Evolutionary conservation across 179 eudicot genomes (phyloP).

Genomic region (Silene vulgaris): DNA sequence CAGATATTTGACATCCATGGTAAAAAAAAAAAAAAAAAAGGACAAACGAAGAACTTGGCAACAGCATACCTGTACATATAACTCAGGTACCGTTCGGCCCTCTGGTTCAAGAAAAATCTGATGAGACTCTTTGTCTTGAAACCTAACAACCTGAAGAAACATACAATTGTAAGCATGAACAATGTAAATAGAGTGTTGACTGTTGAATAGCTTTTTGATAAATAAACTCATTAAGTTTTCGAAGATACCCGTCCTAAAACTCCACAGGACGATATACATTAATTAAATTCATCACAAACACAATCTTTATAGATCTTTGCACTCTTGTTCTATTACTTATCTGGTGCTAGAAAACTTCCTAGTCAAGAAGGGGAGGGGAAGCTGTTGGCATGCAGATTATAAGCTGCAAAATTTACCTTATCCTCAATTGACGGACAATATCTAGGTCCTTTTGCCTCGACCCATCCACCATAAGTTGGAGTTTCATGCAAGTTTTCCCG

Average conservation of each 20-base stretch:
- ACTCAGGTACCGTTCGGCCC: slow-evolving; percentile 93
- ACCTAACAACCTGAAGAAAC: slow-evolving; percentile 76
- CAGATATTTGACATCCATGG: neutral
- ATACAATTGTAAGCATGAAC: slow-evolving; percentile 17
- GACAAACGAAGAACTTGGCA: slow-evolving; percentile 17
- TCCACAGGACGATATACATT: neutral
- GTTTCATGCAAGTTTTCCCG: slow-evolving; percentile 95
- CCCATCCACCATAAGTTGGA: slow-evolving; percentile 99
- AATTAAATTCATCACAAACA: neutral
- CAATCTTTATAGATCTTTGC: neutral
- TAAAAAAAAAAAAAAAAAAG: neutral
- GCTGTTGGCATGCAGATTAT: slow-evolving; percentile 2
- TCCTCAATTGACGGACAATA: slow-evolving; percentile 99
- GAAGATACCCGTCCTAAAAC: neutral
- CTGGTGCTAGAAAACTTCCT: neutral
- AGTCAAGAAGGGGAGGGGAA: neutral
- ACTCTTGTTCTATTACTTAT: neutral
- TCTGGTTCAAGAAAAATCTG: slow-evolving; percentile 98
- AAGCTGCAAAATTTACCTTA: slow-evolving; percentile 47
- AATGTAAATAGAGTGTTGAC: neutral
- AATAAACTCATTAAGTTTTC: neutral
- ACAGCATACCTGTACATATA: slow-evolving; percentile 82
- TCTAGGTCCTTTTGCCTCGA: slow-evolving; percentile 97
- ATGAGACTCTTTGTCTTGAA: slow-evolving; percentile 95
- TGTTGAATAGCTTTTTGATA: neutral